Evolutionary conservation across 352 stramenopile species (phyloP).

Genomic region (Pythium vanterpoolii): DNA sequence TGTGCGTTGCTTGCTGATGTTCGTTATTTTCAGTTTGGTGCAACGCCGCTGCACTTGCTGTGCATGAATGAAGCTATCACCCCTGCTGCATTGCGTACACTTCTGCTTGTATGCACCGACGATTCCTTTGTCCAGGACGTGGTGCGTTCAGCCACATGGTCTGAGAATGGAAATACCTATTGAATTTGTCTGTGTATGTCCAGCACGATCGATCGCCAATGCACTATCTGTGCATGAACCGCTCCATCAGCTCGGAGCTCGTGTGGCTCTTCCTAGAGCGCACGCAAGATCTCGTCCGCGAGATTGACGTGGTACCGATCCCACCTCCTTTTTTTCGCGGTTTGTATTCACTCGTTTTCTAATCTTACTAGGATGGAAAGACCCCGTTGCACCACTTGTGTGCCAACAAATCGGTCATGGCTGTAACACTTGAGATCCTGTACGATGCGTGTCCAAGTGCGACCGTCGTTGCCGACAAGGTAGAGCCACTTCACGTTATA

Average conservation of each 20-base stretch:
- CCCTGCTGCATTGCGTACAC: slow-evolving; percentile 29
- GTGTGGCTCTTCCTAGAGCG: slow-evolving; percentile 75
- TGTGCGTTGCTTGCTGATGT: neutral
- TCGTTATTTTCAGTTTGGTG: slow-evolving; percentile 35
- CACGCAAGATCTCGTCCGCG: slow-evolving; percentile 42
- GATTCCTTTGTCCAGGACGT: slow-evolving; percentile 45
- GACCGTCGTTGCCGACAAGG: slow-evolving; percentile 47
- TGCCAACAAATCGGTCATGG: slow-evolving; percentile 42
- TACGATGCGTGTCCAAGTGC: slow-evolving; percentile 66
- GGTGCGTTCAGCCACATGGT: slow-evolving; percentile 24
- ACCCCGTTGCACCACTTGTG: slow-evolving; percentile 65
- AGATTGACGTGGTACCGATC: slow-evolving; percentile 43
- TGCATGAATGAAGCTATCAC: slow-evolving; percentile 58
- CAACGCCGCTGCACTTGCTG: slow-evolving; percentile 57
- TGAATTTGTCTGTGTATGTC: neutral
- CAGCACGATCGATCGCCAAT: slow-evolving; percentile 58
- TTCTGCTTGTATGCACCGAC: slow-evolving; percentile 43
- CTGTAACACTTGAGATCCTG: slow-evolving; percentile 58
- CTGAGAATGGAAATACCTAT: neutral
- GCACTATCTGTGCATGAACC: slow-evolving; percentile 74
- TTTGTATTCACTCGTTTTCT: neutral
- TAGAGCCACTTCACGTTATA: slow-evolving; percentile 9
- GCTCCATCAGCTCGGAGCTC: slow-evolving; percentile 43
- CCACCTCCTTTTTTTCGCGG: neutral
- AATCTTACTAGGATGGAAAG: slow-evolving; percentile 37